Conservation (phyloP, 768 basidiomycete species). For the Leucosporidium yakuticum region DNA sequence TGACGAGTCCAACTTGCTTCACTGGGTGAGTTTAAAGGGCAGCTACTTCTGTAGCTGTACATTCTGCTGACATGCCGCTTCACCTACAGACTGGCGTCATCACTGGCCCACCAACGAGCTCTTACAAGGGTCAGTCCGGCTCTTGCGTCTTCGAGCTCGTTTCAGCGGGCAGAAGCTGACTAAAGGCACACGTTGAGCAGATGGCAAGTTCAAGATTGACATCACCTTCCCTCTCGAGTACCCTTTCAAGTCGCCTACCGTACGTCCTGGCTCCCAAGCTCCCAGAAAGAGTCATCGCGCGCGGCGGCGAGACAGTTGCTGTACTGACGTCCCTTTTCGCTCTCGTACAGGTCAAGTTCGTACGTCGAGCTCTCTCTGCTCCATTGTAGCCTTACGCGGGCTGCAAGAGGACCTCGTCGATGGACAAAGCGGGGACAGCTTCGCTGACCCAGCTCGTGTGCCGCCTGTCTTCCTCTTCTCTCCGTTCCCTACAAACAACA, state of each 20-base stretch:
- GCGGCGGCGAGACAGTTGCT: accelerated
- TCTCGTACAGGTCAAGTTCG: slow-evolving; percentile 32
- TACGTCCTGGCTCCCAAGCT: neutral
- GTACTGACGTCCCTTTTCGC: neutral
- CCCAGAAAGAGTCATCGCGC: neutral
- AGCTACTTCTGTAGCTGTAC: too few species aligned
- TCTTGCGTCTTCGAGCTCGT: too few species aligned
- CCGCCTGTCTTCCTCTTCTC: neutral
- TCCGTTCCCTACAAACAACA: neutral
- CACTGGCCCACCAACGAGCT: slow-evolving; percentile 27
- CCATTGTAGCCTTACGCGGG: neutral
- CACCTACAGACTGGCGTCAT: slow-evolving; percentile 24
- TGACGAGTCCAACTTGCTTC: slow-evolving; percentile 30
- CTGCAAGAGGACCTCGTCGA: neutral
- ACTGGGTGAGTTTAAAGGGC: slow-evolving; percentile 21
- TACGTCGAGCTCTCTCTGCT: slow-evolving; percentile 1
- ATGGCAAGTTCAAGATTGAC: slow-evolving; percentile 9
- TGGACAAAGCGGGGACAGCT: neutral
- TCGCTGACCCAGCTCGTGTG: neutral
- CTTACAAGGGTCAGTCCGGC: slow-evolving; percentile 20
- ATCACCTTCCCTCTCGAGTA: slow-evolving; percentile 23
- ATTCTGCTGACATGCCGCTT: neutral
- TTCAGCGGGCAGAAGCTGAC: too few species aligned
- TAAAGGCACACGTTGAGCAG: too few species aligned
- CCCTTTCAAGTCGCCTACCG: slow-evolving; percentile 35